Base-by-base conservation (phyloP, 2,329 filamentous ascomycete species). In the Curvularia eragrostidis region DNA sequence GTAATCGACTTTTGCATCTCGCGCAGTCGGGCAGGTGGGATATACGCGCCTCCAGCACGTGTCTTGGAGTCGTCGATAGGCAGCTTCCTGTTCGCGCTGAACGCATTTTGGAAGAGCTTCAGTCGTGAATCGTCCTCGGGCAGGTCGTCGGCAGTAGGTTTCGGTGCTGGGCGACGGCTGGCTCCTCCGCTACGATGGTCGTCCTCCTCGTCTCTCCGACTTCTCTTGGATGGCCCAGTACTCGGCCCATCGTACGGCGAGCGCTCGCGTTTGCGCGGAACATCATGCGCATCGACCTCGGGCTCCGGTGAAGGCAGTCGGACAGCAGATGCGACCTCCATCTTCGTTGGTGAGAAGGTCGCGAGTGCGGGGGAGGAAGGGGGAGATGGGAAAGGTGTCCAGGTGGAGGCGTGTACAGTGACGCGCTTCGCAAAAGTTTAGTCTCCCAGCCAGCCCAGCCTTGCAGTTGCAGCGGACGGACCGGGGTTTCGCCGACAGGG, bases 1-100 rank as follows among this genome's bases (percentile, higher is more conserved):
- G 93, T 97, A 77, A 99, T 97, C 79, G 97, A 93, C 52, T 93
- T 91, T 81, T 99, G 95, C 60, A 99, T 85, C 38, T 94, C 94
- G 68, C 93, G 88, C 73, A 99, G 83, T 67, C 92, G 86, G 51
- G 94, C 94, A 0, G 95, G 95, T 19, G 95, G 95, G 61, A 99
- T 96, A 75, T 99, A 99, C 23, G 93, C 96, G 67, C 95, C 95
- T 64, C 95, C 95, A 47, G 93, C 97, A 66, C 95, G 90, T 87
- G 96, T 94, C 65, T 86, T 95, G 67, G 72, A 97, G 82, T 60
- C 98, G 85, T 79, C 94, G 94, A 79, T 96, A 89, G 79, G 97
- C 96, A 81, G 97, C 93, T 64, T 93, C 91, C 80, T 96, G 30
- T 54, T 66, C 19, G 71, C 60, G 62, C 70, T 72, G 55, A 77